phyloP scores from a whole-genome alignment of 495 filamentous ascomycete species.

The Amniculicola lignicola region DNA sequence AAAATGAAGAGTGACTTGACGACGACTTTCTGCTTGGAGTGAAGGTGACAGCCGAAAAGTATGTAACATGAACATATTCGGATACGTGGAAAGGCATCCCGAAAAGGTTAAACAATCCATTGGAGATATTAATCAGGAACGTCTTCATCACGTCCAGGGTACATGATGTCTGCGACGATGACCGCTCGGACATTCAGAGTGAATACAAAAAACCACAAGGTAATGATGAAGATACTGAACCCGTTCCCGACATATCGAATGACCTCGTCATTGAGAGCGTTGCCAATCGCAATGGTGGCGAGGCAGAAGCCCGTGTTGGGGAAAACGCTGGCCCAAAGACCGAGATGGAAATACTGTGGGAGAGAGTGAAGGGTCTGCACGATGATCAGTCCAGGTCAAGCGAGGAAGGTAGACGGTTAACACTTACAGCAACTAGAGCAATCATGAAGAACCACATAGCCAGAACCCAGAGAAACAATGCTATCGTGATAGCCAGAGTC shows the following conservation, averaged over 20 bases:
- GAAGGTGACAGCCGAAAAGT: too few relatives aligned
- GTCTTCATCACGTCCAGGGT: conserved; percentile 32
- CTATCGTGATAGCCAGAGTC: conserved; percentile 50
- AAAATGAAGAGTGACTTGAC: too few relatives aligned
- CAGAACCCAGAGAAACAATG: conserved; percentile 66
- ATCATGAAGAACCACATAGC: conserved; percentile 71
- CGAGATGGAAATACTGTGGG: conserved; percentile 50
- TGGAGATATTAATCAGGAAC: conserved; percentile 2
- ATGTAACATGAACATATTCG: too few relatives aligned
- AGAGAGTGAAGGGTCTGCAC: conserved; percentile 9
- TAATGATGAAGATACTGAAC: conserved; percentile 54
- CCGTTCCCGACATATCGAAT: conserved; percentile 49
- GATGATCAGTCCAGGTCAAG: background rate
- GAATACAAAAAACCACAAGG: conserved; percentile 58
- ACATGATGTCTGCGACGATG: conserved; percentile 23
- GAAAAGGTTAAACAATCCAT: too few relatives aligned
- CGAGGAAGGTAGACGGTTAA: too few relatives aligned
- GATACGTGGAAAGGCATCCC: too few relatives aligned
- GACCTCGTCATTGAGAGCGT: conserved; percentile 43
- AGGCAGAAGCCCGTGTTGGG: conserved; percentile 57
- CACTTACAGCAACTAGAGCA: conserved; percentile 20
- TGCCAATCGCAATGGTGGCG: conserved; percentile 47
- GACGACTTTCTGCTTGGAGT: too few relatives aligned
- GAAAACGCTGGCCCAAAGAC: conserved; percentile 59
- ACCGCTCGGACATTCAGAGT: conserved; percentile 52